Percentiles rank a stretch among this genome's conserved stretches.
These are phyloP conservation scores for Metarhizium album DNA, from an alignment of 2,329 filamentous ascomycete genomes.

Conservation along the genomic window DNA sequence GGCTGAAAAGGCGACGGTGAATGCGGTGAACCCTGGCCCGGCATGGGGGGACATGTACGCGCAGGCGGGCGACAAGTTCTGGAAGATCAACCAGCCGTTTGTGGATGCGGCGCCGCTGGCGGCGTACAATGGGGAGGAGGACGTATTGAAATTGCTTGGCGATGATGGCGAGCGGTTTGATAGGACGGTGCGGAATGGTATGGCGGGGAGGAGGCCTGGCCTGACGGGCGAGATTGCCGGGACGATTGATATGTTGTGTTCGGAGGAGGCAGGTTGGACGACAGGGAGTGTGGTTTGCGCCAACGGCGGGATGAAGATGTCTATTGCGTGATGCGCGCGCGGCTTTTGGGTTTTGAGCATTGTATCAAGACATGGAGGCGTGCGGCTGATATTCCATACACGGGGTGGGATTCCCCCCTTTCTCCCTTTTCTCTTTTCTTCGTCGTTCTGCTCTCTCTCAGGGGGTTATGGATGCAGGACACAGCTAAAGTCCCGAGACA, in stretches of 20 bases:
- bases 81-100: constrained; percentile 28
- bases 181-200: constrained; percentile 19
- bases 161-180: constrained; percentile 23
- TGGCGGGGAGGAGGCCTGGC: constrained; percentile 24
- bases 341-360: neutral
- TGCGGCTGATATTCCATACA: neutral
- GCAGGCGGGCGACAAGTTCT: constrained; percentile 21
- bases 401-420: too few relatives aligned
- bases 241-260: constrained; percentile 60
- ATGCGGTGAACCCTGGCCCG: constrained; percentile 47
- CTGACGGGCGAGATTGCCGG: constrained; percentile 50
- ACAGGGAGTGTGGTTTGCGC: constrained; percentile 64
- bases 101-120: constrained; percentile 25
- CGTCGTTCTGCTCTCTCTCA: too few relatives aligned
- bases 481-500: neutral
- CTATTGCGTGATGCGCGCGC: constrained; percentile 17
- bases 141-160: constrained; percentile 19
- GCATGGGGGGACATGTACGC: constrained; percentile 44
- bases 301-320: constrained; percentile 44
- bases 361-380: too few relatives aligned
- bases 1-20: constrained; percentile 40
- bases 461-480: neutral
- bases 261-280: constrained; percentile 54
- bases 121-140: constrained; percentile 21
- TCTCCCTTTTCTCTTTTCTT: too few relatives aligned